phyloP scores from a whole-genome alignment of 768 basidiomycete species.

The Strobilomyces confusus region DNA sequence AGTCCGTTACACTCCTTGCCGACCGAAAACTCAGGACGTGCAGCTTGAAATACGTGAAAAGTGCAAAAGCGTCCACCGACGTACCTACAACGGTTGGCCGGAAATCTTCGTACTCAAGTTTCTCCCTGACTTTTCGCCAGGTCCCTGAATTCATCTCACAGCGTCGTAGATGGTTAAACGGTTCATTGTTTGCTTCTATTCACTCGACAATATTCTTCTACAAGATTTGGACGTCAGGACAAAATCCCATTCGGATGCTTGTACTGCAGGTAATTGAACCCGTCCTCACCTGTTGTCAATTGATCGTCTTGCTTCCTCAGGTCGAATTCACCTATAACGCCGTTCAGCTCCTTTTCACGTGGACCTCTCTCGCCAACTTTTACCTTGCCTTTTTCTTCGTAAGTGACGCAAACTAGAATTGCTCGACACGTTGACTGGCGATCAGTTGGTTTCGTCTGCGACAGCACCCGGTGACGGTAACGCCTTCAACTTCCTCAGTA shows the following conservation, averaged over 20 bases:
- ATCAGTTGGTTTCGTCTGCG: constrained; percentile 76
- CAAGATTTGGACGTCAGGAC: constrained; percentile 89
- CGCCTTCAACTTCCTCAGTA: constrained; percentile 80
- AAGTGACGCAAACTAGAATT: constrained; percentile 33
- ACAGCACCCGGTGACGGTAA: constrained; percentile 51
- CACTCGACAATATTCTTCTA: constrained; percentile 89
- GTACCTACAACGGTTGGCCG: constrained; percentile 71
- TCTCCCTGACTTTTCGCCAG: constrained; percentile 24
- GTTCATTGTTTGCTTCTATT: constrained; percentile 88
- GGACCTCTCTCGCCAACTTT: constrained; percentile 92
- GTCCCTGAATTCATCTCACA: constrained; percentile 95
- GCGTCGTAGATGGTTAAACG: constrained; percentile 84
- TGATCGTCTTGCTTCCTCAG: constrained; percentile 29
- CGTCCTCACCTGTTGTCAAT: neutral
- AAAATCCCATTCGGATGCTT: constrained; percentile 81
- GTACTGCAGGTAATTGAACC: constrained; percentile 45
- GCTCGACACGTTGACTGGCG: constrained; percentile 18
- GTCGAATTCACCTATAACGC: constrained; percentile 92
- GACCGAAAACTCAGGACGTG: neutral
- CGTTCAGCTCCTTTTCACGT: constrained; percentile 85
- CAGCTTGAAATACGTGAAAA: constrained; percentile 86
- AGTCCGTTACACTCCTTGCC: constrained; percentile 25
- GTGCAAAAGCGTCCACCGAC: constrained; percentile 94
- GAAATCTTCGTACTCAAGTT: neutral
- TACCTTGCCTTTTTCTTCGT: constrained; percentile 94